Evolutionary conservation across 2,329 filamentous ascomycete genomes (phyloP), one percentile per base, ranked within the genome.

Genomic region (Aspergillus texensis): DNA sequence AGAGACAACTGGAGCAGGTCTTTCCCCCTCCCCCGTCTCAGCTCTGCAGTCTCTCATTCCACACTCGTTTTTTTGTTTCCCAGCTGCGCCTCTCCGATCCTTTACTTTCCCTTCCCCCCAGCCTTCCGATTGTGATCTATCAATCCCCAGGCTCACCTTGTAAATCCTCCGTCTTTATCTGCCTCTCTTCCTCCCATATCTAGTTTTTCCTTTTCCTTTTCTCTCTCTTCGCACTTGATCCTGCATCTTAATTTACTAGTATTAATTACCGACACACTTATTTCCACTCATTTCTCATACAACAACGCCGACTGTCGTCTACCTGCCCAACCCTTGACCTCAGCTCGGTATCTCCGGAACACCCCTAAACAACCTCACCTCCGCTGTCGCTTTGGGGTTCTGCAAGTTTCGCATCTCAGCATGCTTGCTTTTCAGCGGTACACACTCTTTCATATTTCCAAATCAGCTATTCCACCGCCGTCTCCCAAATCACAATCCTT

Each of bases 341-440:
- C 26, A 10, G 34, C 36, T 52, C 58, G 55, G 55, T 55, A 55
- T 14, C 30, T 39, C 55, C 21, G 36, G 55, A 57, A 43, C 58
- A n/a, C 32, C 39, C 39, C 46, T 50, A 39, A 55, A 55, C n/a
- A 8, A 39, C n/a, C 52, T 36, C 57, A 57, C 28, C 56, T 62
- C 57, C 48, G 48, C 48, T 32, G 48, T 52, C 48, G 50, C 32
- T 55, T 57, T 30, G 45, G 34, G 45, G 57, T 60, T 61, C 55
- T 59, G 67, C 62, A 64, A 65, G 64, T 72, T 64, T 64, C 70
- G 68, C 70, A 68, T 70, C 73, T 71, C 75, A 77, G 75, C 74
- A 77, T 77, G 75, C 74, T 71, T 70, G 63, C 67, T 75, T 70
- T 69, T 71, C 73, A 73, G 67, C 64, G 57, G 58, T 70, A 67